These are phyloP conservation scores for Kwoniella dendrophila DNA, from an alignment of 768 basidiomycete genomes.

Conservation along the genomic window DNA sequence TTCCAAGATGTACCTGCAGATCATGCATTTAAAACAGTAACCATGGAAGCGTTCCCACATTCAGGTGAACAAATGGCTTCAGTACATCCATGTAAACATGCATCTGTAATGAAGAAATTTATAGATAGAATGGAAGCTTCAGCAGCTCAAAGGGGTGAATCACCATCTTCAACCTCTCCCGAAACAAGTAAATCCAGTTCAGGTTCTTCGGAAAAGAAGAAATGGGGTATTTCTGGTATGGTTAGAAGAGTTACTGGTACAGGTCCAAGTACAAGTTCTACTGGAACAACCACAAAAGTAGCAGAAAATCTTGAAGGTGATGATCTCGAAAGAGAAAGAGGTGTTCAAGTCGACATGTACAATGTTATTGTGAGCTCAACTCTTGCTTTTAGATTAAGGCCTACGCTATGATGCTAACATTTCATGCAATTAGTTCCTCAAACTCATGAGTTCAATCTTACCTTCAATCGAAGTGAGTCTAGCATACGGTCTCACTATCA, in stretches of 20 bases:
- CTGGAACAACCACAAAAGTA: slow-evolving; percentile 3
- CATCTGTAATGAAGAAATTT: slow-evolving; percentile 99
- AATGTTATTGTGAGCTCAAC: slow-evolving; percentile 66
- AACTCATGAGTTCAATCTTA: slow-evolving; percentile 97
- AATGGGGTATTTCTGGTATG: slow-evolving; percentile 70
- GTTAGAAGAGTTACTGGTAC: slow-evolving; percentile 72
- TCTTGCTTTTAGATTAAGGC: not conserved
- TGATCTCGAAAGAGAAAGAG: slow-evolving; percentile 62
- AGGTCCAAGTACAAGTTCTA: not conserved
- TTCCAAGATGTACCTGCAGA: slow-evolving; percentile 98
- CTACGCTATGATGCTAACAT: slow-evolving; percentile 1
- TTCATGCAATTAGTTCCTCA: slow-evolving; percentile 68
- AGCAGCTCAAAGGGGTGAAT: slow-evolving; percentile 61
- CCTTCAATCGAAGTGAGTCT: slow-evolving; percentile 91
- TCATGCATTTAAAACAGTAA: slow-evolving; percentile 97
- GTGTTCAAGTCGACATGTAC: slow-evolving; percentile 97
- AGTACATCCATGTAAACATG: slow-evolving; percentile 98
- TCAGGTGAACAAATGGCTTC: slow-evolving; percentile 76
- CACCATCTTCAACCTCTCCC: too few relatives aligned
- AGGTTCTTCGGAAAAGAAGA: slow-evolving; percentile 56
- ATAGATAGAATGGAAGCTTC: slow-evolving; percentile 90
- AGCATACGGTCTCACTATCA: not conserved
- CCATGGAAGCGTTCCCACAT: slow-evolving; percentile 98
- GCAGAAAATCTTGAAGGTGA: slow-evolving; percentile 60
- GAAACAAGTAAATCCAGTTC: too few relatives aligned